phyloP scores from a whole-genome alignment of 2,329 filamentous ascomycete genomes.

The Pestalotiopsis sp. region DNA sequence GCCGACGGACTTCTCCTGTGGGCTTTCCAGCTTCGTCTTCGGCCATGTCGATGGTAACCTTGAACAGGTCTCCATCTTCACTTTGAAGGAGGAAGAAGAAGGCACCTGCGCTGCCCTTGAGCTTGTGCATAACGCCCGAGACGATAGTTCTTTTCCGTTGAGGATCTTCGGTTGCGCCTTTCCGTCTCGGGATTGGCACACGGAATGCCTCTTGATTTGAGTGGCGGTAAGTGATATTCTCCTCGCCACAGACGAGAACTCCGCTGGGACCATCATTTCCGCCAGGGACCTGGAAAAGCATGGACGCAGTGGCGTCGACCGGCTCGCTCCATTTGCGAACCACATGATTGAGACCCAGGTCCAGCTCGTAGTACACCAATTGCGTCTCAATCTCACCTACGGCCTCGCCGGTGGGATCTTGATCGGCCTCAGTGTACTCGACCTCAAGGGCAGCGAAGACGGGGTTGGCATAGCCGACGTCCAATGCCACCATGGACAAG shows the following conservation, averaged over 20 bases:
- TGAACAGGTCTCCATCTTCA: constrained; percentile 98
- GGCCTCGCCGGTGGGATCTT: constrained; percentile 85
- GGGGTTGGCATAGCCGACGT: constrained; percentile 96
- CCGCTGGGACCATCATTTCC: constrained; percentile 93
- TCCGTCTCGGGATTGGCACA: constrained; percentile 84
- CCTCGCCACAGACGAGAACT: constrained; percentile 91
- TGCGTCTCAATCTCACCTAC: constrained; percentile 83
- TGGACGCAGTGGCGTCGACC: constrained; percentile 85
- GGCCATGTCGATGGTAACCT: constrained; percentile 89
- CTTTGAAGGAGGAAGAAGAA: constrained; percentile 98
- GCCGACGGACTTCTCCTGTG: constrained; percentile 77
- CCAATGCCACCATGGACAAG: constrained; percentile 83
- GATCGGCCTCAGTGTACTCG: constrained; percentile 88
- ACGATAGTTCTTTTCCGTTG: constrained; percentile 86
- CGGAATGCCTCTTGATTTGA: constrained; percentile 90
- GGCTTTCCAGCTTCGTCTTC: constrained; percentile 78
- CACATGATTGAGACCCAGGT: constrained; percentile 95
- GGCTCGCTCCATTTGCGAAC: constrained; percentile 95
- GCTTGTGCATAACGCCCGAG: constrained; percentile 94
- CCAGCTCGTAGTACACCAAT: constrained; percentile 96
- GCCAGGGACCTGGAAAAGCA: constrained; percentile 94
- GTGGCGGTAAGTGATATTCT: constrained; percentile 95
- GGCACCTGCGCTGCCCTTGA: constrained; percentile 78
- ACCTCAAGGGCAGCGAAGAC: constrained; percentile 95
- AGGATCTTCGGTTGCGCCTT: constrained; percentile 88